phyloP scores from a whole-genome alignment of 2,329 filamentous ascomycete species.

The Parascedosporium putredinis region DNA sequence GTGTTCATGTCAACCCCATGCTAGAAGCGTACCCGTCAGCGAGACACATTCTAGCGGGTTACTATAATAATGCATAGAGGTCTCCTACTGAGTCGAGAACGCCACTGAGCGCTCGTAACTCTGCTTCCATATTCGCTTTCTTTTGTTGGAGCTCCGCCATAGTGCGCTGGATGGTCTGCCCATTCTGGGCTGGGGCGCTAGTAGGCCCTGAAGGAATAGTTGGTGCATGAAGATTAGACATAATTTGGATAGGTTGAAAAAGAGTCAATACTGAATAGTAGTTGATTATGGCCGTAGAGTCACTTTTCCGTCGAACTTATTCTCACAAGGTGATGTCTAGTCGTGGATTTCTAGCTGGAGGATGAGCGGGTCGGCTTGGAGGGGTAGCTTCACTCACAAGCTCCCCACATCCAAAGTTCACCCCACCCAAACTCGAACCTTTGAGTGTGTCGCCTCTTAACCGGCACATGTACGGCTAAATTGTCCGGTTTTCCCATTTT shows the following conservation, averaged over 20 bases:
- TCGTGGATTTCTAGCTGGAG: neutral
- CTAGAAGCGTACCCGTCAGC: constrained; percentile 35
- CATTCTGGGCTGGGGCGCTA: constrained; percentile 34
- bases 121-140: constrained; percentile 76
- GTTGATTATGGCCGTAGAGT: too few relatives aligned
- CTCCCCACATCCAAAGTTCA: neutral
- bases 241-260: constrained; percentile 19
- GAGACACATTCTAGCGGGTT: neutral
- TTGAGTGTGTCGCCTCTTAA: neutral
- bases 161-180: constrained; percentile 53
- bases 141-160: constrained; percentile 72
- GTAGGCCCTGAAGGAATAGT: constrained; percentile 65
- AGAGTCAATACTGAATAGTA: too few relatives aligned
- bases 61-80: constrained; percentile 3
- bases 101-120: constrained; percentile 72
- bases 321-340: too few relatives aligned
- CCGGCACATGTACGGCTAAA: neutral
- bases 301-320: too few relatives aligned
- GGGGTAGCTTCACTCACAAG: neutral
- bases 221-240: constrained; percentile 48
- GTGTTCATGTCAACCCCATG: constrained; percentile 93
- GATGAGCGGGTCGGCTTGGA: too few relatives aligned
- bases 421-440: too few relatives aligned
- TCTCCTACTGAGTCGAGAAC: constrained; percentile 75
- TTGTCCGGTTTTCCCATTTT: neutral